These are phyloP conservation scores for Fusarium algeriense DNA, from an alignment of 2,329 filamentous ascomycete species.

Conservation along the genomic window DNA sequence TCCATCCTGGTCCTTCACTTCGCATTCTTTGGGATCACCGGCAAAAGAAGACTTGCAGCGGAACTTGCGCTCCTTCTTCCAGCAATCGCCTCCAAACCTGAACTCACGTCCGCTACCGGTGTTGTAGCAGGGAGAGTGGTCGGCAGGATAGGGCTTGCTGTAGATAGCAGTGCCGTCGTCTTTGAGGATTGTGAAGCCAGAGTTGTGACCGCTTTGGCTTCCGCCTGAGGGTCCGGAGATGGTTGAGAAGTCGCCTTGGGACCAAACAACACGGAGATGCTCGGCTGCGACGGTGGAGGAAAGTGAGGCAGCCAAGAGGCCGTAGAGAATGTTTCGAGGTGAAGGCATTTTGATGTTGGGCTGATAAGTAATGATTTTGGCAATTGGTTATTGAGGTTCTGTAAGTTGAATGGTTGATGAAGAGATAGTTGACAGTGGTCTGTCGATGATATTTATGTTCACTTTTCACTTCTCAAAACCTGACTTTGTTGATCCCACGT, in stretches of 20 bases:
- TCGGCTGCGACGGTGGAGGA: conserved; percentile 5
- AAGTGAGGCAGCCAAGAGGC: conserved; percentile 4
- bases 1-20: conserved; percentile 14
- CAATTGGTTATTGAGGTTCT: too few relatives aligned
- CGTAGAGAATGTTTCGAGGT: not conserved
- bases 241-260: conserved; percentile 9
- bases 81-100: conserved; percentile 7
- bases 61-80: conserved; percentile 16
- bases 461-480: not conserved
- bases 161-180: conserved; percentile 20
- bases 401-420: not conserved
- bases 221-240: conserved; percentile 6
- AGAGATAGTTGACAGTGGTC: not conserved
- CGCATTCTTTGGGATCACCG: conserved; percentile 11
- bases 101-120: conserved; percentile 7
- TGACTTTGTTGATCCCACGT: not conserved
- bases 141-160: not conserved
- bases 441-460: not conserved
- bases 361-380: too few relatives aligned
- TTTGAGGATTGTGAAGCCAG: conserved; percentile 17
- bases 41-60: not conserved
- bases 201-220: not conserved
- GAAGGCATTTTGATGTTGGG: conserved; percentile 3
- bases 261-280: conserved; percentile 20
- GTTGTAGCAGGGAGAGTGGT: conserved; percentile 10